Percentiles rank a stretch among this genome's conserved stretches.
Conservation (phyloP, 352 stramenopile species). For the Thalassiosira oceanica region DNA sequence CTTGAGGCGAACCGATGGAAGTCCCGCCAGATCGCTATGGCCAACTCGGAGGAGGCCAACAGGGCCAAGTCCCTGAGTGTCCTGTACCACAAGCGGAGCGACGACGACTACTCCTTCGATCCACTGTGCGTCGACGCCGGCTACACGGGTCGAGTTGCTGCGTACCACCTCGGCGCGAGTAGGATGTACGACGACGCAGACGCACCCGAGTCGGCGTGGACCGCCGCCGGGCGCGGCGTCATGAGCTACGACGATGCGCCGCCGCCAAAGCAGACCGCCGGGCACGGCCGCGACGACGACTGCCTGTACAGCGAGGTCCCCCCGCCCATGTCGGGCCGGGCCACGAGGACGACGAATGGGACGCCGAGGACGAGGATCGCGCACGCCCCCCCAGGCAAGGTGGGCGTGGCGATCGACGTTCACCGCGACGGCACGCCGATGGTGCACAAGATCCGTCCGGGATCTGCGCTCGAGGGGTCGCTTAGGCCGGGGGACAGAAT, state of each 20-base stretch:
- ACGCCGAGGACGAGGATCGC: constrained; percentile 4
- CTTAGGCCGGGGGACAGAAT: constrained; percentile 37
- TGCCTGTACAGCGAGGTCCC: neutral
- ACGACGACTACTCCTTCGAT: constrained; percentile 34
- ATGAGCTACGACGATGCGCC: no score
- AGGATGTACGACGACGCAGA: no score
- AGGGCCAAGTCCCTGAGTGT: no score
- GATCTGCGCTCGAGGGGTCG: constrained; percentile 41
- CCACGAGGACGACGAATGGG: neutral
- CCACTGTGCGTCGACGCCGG: neutral
- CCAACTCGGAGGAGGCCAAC: no score
- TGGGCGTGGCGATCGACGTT: constrained; percentile 54
- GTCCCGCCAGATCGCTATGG: no score
- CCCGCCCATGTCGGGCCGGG: neutral
- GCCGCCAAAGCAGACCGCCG: no score
- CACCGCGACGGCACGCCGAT: constrained; percentile 39
- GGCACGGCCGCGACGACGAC: neutral
- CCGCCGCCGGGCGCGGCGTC: no score
- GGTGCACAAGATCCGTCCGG: constrained; percentile 46
- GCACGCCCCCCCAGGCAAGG: constrained; percentile 49
- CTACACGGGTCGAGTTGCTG: no score
- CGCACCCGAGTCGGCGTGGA: no score
- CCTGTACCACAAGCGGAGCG: constrained; percentile 8
- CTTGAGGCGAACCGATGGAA: no score
- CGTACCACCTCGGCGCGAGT: no score